Base-by-base conservation (phyloP, 768 basidiomycete species). In the Suillus americanus region DNA sequence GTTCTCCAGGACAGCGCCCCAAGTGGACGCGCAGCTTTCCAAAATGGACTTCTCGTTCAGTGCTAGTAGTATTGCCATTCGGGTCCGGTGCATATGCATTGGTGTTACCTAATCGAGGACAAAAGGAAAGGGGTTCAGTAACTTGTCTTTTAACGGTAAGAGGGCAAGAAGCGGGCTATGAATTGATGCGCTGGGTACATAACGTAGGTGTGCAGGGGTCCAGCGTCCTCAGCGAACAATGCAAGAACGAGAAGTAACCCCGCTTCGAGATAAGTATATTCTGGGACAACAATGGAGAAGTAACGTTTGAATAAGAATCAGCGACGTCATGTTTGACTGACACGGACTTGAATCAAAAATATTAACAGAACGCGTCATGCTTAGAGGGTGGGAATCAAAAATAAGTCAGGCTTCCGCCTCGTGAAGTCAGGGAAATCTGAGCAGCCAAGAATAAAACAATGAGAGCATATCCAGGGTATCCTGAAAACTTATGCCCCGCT, bases 21-120 rank as follows among this genome's bases (percentile, higher is more conserved):
- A 88, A 37, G 72, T 67, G 50, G 79, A 76, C 55, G 75, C 72
- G 67, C 86, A 86, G 64, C 82, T 81, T 62, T 86, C 81, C 65
- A 88, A 74, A 45, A 89, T 75, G 4, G 86, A 85, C 40, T 74
- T 70, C 66, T 88, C 86, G 5, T 78, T 78, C 66, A 87, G 75
- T 51, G 81, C 80, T 60, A 86, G 66, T 8, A 77, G 74, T 40
- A 88, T 66, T 20, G 82, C 85, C 51, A 80, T 65, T 62, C 78
- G 78, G 28, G 84, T 84, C 25, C 82, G 80, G 14, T 62, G 64
- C 75, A 77, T 77, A 37, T 70, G 66, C 3, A 66, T 67, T 25
- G 81, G 77, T 48, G 82, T 70, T 33, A 66, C 73, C 86, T 86
- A 65, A 62, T 63, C 45, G 38, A 60, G 55, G 28, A 23, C 51